Evolutionary conservation across 148 eudicot genomes (phyloP).

Genomic region (Chenopodium formosanum): DNA sequence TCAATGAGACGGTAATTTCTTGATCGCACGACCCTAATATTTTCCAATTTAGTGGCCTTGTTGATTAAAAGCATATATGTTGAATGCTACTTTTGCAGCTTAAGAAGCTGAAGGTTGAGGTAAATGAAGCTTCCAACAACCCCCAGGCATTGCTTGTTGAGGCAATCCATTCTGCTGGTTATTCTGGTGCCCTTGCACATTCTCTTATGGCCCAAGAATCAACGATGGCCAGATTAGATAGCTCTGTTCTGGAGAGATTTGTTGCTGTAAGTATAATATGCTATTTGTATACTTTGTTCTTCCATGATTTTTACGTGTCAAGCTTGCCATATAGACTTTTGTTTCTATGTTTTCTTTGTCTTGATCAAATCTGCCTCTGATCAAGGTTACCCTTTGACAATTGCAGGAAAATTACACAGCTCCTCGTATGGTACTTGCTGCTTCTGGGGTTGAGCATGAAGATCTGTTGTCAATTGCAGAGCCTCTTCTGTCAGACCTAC

Average conservation of each 20-base stretch:
- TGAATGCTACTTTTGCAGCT: constrained; percentile 46
- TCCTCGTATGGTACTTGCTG: constrained; percentile 88
- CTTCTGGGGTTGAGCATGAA: constrained; percentile 92
- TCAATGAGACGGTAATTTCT: constrained; percentile 77
- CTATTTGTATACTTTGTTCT: neutral
- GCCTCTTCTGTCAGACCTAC: constrained; percentile 78
- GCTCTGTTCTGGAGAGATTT: constrained; percentile 67
- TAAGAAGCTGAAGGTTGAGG: constrained; percentile 66
- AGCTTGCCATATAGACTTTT: neutral
- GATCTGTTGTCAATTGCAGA: constrained; percentile 73
- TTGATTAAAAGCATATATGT: neutral
- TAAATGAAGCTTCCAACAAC: constrained; percentile 71
- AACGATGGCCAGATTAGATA: constrained; percentile 52
- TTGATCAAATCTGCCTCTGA: neutral
- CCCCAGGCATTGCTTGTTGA: constrained; percentile 80
- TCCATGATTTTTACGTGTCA: neutral
- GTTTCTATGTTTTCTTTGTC: neutral
- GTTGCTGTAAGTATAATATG: constrained; percentile 61
- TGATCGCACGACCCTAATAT: neutral
- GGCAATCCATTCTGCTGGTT: constrained; percentile 92
- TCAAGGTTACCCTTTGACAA: constrained; percentile 17
- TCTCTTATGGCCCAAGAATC: constrained; percentile 84
- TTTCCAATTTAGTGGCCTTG: neutral
- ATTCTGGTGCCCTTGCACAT: constrained; percentile 66
- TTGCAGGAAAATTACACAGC: constrained; percentile 84